These are phyloP conservation scores for Rhodotorula toruloides DNA, from an alignment of 768 basidiomycete species.

Conservation along the genomic window DNA sequence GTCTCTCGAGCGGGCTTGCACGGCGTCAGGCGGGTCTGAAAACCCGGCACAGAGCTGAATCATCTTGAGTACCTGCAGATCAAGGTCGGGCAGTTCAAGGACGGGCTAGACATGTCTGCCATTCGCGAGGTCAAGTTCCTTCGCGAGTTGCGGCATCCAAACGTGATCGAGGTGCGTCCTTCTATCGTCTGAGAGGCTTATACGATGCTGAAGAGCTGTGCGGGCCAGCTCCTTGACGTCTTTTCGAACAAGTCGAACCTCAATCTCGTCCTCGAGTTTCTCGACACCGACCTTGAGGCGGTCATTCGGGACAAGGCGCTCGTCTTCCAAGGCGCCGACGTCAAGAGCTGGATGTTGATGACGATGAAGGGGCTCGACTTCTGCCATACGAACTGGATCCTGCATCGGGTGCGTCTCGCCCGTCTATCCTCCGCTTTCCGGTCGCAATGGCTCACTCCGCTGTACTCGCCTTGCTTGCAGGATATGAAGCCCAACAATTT, in stretches of 20 bases:
- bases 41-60: too few relatives aligned
- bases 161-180: conserved; percentile 73
- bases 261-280: conserved; percentile 92
- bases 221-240: conserved; percentile 92
- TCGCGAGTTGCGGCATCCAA: conserved; percentile 85
- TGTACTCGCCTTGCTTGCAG: conserved; percentile 49
- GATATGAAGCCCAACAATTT: conserved; percentile 99
- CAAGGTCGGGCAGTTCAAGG: conserved; percentile 49
- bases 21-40: too few relatives aligned
- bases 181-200: background rate
- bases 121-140: conserved; percentile 96
- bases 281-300: conserved; percentile 93
- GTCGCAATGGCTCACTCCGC: background rate
- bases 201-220: too few relatives aligned
- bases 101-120: conserved; percentile 98
- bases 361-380: conserved; percentile 96
- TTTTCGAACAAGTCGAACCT: conserved; percentile 94
- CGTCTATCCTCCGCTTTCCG: background rate
- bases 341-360: conserved; percentile 99
- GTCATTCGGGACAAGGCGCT: conserved; percentile 89
- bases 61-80: conserved; percentile 16
- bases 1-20: background rate
- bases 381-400: conserved; percentile 86
- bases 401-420: conserved; percentile 75
- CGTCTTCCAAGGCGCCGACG: conserved; percentile 89